These are phyloP conservation scores for Cetradonia linearis DNA, from an alignment of 495 filamentous ascomycete genomes.

Conservation along the genomic window DNA sequence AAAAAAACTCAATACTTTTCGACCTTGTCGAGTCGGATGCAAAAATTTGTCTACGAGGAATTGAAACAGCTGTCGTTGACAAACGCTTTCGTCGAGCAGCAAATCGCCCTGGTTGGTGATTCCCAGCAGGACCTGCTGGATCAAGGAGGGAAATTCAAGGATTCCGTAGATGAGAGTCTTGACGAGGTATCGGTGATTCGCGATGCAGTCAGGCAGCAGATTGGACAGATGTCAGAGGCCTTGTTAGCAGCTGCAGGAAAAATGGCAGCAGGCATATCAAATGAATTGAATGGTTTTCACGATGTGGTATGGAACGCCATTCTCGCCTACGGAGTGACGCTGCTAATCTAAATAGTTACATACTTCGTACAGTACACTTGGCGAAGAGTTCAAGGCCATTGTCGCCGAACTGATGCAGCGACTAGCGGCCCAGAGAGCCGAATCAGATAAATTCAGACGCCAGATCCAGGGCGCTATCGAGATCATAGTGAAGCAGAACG, in stretches of 20 bases:
- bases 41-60: slow-evolving; percentile 61
- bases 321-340: neutral
- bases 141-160: no score
- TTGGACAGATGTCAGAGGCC: no score
- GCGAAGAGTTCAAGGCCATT: slow-evolving; percentile 74
- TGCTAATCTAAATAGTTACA: slow-evolving; percentile 46
- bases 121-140: no score
- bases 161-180: no score
- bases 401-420: slow-evolving; percentile 71
- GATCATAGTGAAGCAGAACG: no score
- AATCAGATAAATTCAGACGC: slow-evolving; percentile 61
- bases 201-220: no score
- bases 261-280: no score
- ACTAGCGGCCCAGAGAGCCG: slow-evolving; percentile 64
- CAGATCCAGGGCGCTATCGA: no score
- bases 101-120: no score
- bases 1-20: no score
- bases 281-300: slow-evolving; percentile 73
- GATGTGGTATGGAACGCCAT: slow-evolving; percentile 41
- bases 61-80: slow-evolving; percentile 57
- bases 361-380: slow-evolving; percentile 70
- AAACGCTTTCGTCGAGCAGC: slow-evolving; percentile 56
- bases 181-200: no score
- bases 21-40: slow-evolving; percentile 63
- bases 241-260: no score